These are phyloP conservation scores for Sugiyamaella americana DNA, from an alignment of 805 yeast species.

Conservation along the genomic window DNA sequence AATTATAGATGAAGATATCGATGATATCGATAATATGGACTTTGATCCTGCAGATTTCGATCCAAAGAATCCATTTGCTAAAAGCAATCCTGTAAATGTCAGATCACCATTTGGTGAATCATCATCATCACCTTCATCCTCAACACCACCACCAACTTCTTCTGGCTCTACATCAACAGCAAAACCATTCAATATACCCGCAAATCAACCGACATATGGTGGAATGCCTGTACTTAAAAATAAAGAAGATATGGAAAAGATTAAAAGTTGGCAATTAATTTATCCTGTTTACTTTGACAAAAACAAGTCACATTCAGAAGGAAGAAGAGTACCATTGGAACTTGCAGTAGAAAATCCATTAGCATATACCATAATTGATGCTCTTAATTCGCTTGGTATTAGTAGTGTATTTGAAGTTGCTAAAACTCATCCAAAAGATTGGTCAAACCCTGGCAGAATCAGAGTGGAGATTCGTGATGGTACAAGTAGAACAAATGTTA, in stretches of 20 bases:
- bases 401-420: constrained; percentile 46
- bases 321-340: constrained; percentile 69
- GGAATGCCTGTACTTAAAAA: constrained; percentile 35
- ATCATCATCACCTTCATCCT: constrained; percentile 9
- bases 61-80: constrained; percentile 39
- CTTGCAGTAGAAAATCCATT: constrained; percentile 80
- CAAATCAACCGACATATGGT: constrained; percentile 16
- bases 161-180: constrained; percentile 14
- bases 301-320: constrained; percentile 66
- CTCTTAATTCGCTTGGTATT: constrained; percentile 39
- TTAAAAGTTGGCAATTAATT: constrained; percentile 63
- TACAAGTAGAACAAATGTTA: constrained; percentile 20
- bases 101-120: constrained; percentile 14
- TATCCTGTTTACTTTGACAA: constrained; percentile 93
- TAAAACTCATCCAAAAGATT: constrained; percentile 92
- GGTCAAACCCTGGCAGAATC: constrained; percentile 96
- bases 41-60: constrained; percentile 92
- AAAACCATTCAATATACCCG: constrained; percentile 11
- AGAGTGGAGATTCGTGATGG: constrained; percentile 57
- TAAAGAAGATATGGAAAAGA: constrained; percentile 52
- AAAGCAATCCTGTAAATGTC: constrained; percentile 15
- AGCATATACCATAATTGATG: constrained; percentile 77
- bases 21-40: constrained; percentile 78
- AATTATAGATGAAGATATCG: constrained; percentile 63
- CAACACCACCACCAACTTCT: constrained; percentile 11